Conservation (phyloP, 2,329 filamentous ascomycete genomes). For the Colletotrichum sp. region DNA sequence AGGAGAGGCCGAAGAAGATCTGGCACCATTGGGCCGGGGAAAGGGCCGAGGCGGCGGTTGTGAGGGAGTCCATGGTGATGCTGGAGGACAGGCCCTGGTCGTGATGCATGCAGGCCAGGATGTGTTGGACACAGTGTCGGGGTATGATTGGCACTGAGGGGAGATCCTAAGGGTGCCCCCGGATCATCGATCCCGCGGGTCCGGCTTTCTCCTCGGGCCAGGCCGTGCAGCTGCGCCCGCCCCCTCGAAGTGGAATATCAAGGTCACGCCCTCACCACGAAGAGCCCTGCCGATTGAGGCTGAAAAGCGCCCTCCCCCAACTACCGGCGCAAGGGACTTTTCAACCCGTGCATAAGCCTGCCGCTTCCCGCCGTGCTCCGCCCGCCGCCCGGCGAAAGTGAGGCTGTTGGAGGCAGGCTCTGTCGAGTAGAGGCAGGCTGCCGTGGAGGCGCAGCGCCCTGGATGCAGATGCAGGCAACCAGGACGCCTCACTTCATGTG, state of each 20-base stretch:
- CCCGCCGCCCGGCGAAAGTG: neutral
- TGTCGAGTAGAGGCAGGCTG: neutral
- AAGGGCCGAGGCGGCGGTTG: neutral
- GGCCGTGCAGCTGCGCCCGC: neutral
- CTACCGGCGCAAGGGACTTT: neutral
- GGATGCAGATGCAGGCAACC: neutral
- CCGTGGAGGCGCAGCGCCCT: neutral
- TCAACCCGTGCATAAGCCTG: neutral
- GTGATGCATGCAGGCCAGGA: neutral
- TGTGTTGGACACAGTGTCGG: neutral
- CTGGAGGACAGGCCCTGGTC: neutral
- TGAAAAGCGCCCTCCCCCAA: neutral
- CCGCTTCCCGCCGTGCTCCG: neutral
- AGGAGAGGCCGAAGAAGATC: conserved; percentile 49
- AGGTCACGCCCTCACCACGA: neutral
- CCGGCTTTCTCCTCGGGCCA: neutral
- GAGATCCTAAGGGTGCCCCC: neutral
- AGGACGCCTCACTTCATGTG: neutral
- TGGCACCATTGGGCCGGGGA: conserved; percentile 42
- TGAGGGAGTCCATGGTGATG: conserved; percentile 8
- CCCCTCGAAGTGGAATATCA: neutral
- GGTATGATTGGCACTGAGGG: neutral
- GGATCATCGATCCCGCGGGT: neutral
- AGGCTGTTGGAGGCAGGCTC: neutral
- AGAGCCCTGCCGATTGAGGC: neutral